Evolutionary conservation across 1,139 yeast species (phyloP).

Genomic region (Candida freyschussii): DNA sequence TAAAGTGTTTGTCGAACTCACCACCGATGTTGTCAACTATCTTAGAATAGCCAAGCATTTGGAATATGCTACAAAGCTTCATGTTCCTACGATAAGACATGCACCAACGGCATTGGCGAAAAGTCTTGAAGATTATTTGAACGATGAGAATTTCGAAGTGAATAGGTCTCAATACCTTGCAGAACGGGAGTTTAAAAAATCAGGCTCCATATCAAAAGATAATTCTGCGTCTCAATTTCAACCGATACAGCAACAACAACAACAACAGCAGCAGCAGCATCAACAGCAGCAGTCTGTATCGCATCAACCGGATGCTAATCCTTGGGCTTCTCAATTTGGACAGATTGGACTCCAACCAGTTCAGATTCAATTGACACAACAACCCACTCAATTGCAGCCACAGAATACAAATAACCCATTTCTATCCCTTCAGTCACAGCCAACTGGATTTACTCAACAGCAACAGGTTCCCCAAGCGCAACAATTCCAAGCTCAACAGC

Average conservation of each 20-base stretch:
- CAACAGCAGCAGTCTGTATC: slow-evolving; percentile 17
- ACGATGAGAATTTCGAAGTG: slow-evolving; percentile 78
- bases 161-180: slow-evolving; percentile 74
- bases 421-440: slow-evolving; percentile 13
- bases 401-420: slow-evolving; percentile 13
- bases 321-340: slow-evolving; percentile 22
- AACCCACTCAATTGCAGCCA: slow-evolving; percentile 6
- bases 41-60: slow-evolving; percentile 84
- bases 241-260: slow-evolving; percentile 18
- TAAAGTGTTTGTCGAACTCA: slow-evolving; percentile 78
- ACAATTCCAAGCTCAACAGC: slow-evolving; percentile 7
- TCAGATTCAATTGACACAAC: slow-evolving; percentile 26
- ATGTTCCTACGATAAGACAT: slow-evolving; percentile 93
- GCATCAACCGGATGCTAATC: slow-evolving; percentile 18
- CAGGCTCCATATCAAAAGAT: too few species aligned
- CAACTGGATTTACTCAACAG: slow-evolving; percentile 6
- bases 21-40: slow-evolving; percentile 82
- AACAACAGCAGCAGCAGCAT: slow-evolving; percentile 8
- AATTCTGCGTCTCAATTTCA: too few species aligned
- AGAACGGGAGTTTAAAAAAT: slow-evolving; percentile 45
- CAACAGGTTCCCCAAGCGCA: slow-evolving; percentile 8
- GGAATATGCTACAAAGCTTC: slow-evolving; percentile 80
- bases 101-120: slow-evolving; percentile 92
- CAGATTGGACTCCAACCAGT: slow-evolving; percentile 23
- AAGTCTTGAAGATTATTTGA: slow-evolving; percentile 81